A percentile compares a stretch with the other conserved stretches of the same genome.
These are phyloP conservation scores for Fraxinus angustifolia DNA, from an alignment of 305 asterid genomes.

Conservation along the genomic window DNA sequence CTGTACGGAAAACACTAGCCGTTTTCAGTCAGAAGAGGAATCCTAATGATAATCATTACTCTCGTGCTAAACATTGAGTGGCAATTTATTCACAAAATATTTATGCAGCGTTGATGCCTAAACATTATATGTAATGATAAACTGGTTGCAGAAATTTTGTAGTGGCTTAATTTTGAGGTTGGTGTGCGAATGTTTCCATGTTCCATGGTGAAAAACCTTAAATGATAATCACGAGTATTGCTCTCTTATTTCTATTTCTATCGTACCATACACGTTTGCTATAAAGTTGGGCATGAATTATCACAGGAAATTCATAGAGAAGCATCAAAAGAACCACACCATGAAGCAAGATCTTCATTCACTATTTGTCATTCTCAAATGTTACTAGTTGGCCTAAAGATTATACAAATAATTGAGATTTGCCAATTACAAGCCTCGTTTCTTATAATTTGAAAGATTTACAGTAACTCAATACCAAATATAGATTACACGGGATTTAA, in stretches of 20 bases:
- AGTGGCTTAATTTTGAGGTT: background rate
- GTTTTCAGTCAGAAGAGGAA: slow-evolving; percentile 88
- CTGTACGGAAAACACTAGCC: slow-evolving; percentile 79
- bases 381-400: slow-evolving; percentile 11
- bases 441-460: slow-evolving; percentile 29
- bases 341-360: slow-evolving; percentile 11
- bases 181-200: background rate
- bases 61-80: slow-evolving; percentile 58
- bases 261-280: background rate
- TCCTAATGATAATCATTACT: slow-evolving; percentile 84
- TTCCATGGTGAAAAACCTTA: background rate
- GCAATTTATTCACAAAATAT: background rate
- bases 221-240: background rate
- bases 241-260: background rate
- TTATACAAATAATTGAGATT: slow-evolving; percentile 36
- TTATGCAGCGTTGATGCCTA: background rate
- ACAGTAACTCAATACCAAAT: slow-evolving; percentile 27
- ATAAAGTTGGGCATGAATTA: background rate
- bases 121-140: background rate
- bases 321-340: background rate
- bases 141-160: slow-evolving; percentile 21
- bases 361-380: slow-evolving; percentile 22
- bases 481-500: background rate
- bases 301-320: background rate
- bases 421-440: slow-evolving; percentile 13